Base-by-base conservation (phyloP, 1,284 basidiomycete species). In the Sporisorium iseilematis-ciliati region DNA sequence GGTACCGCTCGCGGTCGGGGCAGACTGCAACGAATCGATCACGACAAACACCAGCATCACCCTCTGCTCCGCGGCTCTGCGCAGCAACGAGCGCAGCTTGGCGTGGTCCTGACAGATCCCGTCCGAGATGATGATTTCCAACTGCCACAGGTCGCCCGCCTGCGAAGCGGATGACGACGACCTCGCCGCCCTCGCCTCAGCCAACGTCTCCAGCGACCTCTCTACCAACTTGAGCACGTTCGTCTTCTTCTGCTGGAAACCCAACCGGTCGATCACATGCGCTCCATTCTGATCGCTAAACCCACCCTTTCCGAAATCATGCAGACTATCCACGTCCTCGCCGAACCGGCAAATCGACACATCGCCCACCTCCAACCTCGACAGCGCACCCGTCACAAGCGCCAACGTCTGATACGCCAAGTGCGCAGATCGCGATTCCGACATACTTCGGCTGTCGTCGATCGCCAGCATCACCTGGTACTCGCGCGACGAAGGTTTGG, bases 41-140 rank as follows among this genome's bases (percentile, higher is more conserved):
- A 99, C 90, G 84, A 99, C 90, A 88, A 99, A 99, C 57, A 99
- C 96, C 59, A 99, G 90, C 92, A 99, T 92, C 77, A 99, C 92
- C 21, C 92, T 89, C 85, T 96, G 93, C 82, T 95, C 95, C 74
- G 92, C 90, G 1, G 96, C 97, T 77, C 90, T 91, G 43, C 97
- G 89, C 35, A 99, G 87, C 38, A 95, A 87, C 3, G 91, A 91
- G 38, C 92, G 90, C 52, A 99, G 88, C 76, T 89, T 88, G 50
- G 94, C 93, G 85, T 98, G 95, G 84, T 98, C 94, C 86, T 98
- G 94, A 85, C 95, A 98, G 75, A 98, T 93, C 33, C 97, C 97
- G 84, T 99, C 97, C 20, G 95, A 98, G 75, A 99, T 94, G 88
- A 99, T 97, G 87, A 99, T 95, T 86, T 97, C 91, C 58, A 99